These are phyloP conservation scores for Rhodamnia rubescens DNA, from an alignment of 345 rosid species.

Conservation along the genomic window DNA sequence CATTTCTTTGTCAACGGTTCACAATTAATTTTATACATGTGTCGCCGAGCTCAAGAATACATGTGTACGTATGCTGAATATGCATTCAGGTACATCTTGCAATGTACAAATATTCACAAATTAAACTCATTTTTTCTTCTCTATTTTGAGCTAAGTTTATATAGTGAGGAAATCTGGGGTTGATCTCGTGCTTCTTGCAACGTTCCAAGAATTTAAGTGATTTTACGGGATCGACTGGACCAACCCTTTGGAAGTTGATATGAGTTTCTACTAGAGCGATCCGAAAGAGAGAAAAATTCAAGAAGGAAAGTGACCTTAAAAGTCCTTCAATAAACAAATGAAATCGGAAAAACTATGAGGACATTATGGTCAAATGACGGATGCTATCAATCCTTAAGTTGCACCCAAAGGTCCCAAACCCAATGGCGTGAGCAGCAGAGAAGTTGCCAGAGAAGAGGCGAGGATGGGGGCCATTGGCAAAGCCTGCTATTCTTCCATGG, in stretches of 20 bases:
- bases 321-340: neutral
- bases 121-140: neutral
- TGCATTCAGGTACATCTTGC: too few species aligned
- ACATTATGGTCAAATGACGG: neutral
- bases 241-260: neutral
- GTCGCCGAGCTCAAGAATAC: too few species aligned
- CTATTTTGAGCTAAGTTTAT: neutral
- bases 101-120: neutral
- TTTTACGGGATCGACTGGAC: neutral
- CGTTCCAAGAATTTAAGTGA: neutral
- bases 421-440: neutral
- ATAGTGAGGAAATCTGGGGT: neutral
- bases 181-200: neutral
- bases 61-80: too few species aligned
- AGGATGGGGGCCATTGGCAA: constrained; percentile 22
- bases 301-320: neutral
- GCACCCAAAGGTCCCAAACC: neutral
- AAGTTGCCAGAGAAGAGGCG: neutral
- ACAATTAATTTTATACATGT: neutral
- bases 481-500: constrained; percentile 16
- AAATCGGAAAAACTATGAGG: neutral
- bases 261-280: neutral
- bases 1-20: neutral
- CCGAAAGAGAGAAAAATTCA: neutral
- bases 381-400: neutral